Conservation (phyloP, 768 basidiomycete genomes). For the Collybia mongolica region DNA sequence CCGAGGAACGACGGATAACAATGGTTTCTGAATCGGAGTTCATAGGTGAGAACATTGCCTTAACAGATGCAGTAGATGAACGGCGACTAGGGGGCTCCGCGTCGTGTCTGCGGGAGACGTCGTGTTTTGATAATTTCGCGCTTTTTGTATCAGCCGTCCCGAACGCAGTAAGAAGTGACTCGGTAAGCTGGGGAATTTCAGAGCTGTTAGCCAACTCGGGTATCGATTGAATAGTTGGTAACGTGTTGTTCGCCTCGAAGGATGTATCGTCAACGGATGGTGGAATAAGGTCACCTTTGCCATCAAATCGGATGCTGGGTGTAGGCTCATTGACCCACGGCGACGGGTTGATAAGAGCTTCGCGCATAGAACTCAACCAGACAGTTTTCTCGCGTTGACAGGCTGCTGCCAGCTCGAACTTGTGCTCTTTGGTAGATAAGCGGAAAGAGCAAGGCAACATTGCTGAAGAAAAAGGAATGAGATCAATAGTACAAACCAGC, state of each 20-base stretch:
- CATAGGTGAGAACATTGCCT: constrained; percentile 54
- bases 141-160: constrained; percentile 24
- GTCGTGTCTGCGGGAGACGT: constrained; percentile 22
- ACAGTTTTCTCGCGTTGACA: constrained; percentile 81
- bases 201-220: constrained; percentile 39
- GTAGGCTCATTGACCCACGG: constrained; percentile 61
- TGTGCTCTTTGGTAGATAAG: constrained; percentile 63
- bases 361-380: constrained; percentile 76
- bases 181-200: constrained; percentile 31
- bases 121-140: constrained; percentile 23
- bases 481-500: constrained; percentile 1
- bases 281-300: constrained; percentile 36
- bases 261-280: constrained; percentile 37
- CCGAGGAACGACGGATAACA: constrained; percentile 66
- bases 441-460: constrained; percentile 82
- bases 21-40: constrained; percentile 55
- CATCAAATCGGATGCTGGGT: constrained; percentile 56
- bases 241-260: constrained; percentile 35
- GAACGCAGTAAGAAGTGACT: constrained; percentile 33
- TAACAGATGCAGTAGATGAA: constrained; percentile 64
- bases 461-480: constrained; percentile 40
- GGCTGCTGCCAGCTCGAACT: constrained; percentile 84
- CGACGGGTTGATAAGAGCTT: constrained; percentile 42
- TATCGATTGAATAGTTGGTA: constrained; percentile 59
- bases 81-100: constrained; percentile 46